Evolutionary conservation across 2,329 filamentous ascomycete species (phyloP).

Genomic region (Neoscytalidium dimidiatum): DNA sequence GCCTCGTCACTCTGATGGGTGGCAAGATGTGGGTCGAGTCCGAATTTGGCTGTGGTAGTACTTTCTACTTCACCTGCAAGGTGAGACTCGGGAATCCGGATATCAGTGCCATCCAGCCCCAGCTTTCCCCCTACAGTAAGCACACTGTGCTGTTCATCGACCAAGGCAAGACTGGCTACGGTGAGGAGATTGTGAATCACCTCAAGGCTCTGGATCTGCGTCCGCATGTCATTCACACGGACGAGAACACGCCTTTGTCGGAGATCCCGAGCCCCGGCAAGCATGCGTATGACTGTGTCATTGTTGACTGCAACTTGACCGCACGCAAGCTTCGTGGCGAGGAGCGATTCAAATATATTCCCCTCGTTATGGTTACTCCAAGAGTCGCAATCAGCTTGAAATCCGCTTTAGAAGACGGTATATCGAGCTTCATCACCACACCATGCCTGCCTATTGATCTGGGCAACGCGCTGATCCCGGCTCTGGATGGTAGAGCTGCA

Average conservation of each 20-base stretch:
- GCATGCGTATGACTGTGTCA: slow-evolving; percentile 87
- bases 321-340: slow-evolving; percentile 82
- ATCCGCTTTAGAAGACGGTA: slow-evolving; percentile 89
- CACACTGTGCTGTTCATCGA: slow-evolving; percentile 95
- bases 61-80: slow-evolving; percentile 94
- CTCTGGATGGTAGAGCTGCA: slow-evolving; percentile 88
- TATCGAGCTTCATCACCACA: slow-evolving; percentile 99
- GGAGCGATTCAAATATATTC: slow-evolving; percentile 97
- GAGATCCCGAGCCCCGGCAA: slow-evolving; percentile 30
- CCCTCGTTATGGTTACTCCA: slow-evolving; percentile 88
- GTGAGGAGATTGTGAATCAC: slow-evolving; percentile 75
- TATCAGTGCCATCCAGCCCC: slow-evolving; percentile 74
- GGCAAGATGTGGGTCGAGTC: slow-evolving; percentile 96
- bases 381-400: slow-evolving; percentile 89
- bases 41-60: slow-evolving; percentile 85
- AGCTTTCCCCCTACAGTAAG: slow-evolving; percentile 85
- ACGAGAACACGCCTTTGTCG: slow-evolving; percentile 60
- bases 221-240: slow-evolving; percentile 82
- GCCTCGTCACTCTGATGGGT: slow-evolving; percentile 93
- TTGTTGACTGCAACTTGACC: slow-evolving; percentile 91
- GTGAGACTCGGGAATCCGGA: slow-evolving; percentile 83
- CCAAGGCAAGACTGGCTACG: slow-evolving; percentile 78
- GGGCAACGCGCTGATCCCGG: slow-evolving; percentile 93
- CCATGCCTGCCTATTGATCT: slow-evolving; percentile 92
- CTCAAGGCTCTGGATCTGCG: slow-evolving; percentile 76